Base-by-base conservation (phyloP, 2,329 filamentous ascomycete species). In the Aureobasidium sp. region DNA sequence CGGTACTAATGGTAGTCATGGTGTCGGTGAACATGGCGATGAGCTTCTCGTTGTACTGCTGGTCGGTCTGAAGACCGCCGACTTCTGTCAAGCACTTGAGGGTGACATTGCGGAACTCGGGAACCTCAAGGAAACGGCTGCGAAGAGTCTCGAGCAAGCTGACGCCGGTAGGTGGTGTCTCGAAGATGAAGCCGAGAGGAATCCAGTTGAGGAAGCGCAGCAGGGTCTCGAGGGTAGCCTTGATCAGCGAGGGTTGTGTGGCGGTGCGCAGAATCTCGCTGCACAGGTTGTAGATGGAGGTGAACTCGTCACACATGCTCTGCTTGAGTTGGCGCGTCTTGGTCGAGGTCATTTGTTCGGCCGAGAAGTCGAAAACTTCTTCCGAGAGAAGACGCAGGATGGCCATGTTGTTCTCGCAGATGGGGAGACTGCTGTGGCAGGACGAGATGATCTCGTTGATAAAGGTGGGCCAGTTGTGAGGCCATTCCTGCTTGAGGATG, bases 391-490 rank as follows among this genome's bases (percentile, higher is more conserved):
- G 80, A 64, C 94, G 88, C 68, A 99, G 84, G 69, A 99, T 97
- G 66, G 90, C 91, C 94, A 99, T 99, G 81, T 99, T 99, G 81
- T 99, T 99, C 79, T 99, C 94, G 83, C 95, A 99, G 70, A 99
- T 95, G 40, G 93, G 94, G 60, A 99, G 81, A 76, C 89, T 97
- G 68, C 90, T 93, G 74, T 96, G 92, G 77, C 92, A 97, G 61
- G 94, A 93, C 24, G 91, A 89, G 70, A 99, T 91, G 76, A 99
- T 99, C 80, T 99, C 94, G 81, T 97, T 97, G 83, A 99, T 97
- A 77, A 99, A 99, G 22, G 91, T 96, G 12, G 95, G 94, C 94
- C 95, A 99, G 81, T 99, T 96, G 78, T 97, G 93, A 62, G 94
- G 94, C 94, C 94, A 99, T 77, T 99, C 94, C 78, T 99, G 94